Percentiles rank a stretch among this genome's conserved stretches.
Conservation (phyloP, 805 yeast genomes). For the Ogataea paraovalis region DNA sequence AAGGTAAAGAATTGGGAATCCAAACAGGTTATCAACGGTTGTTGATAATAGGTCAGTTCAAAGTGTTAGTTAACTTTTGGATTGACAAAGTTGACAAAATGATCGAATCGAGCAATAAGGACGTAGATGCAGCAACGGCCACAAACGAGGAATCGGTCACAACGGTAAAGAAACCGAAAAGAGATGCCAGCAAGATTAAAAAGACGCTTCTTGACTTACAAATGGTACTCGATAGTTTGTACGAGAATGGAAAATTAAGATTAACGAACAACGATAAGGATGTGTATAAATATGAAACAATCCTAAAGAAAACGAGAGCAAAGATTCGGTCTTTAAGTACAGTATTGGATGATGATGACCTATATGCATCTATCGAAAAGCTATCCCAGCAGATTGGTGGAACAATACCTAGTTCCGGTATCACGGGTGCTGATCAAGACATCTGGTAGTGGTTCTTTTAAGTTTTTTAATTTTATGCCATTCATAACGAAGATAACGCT, state of each 20-base stretch:
- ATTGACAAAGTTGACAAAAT: conserved; percentile 17
- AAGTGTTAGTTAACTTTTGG: conserved; percentile 45
- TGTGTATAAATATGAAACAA: conserved; percentile 26
- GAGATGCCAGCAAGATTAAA: conserved; percentile 15
- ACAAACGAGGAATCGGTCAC: background rate
- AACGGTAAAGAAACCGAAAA: conserved; percentile 12
- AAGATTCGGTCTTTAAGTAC: conserved; percentile 27
- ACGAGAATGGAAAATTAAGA: conserved; percentile 15
- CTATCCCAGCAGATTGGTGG: conserved; percentile 23
- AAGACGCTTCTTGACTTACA: conserved; percentile 15
- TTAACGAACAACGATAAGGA: conserved; percentile 26
- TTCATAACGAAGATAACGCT: conserved; percentile 1
- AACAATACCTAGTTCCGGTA: conserved; percentile 20
- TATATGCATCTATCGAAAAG: conserved; percentile 20
- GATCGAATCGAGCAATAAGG: background rate
- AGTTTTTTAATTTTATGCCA: no score
- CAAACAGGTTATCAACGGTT: conserved; percentile 75
- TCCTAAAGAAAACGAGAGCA: conserved; percentile 23
- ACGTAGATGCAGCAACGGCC: background rate
- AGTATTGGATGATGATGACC: conserved; percentile 20
- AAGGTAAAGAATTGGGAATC: conserved; percentile 82
- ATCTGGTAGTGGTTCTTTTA: conserved; percentile 30
- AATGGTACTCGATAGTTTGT: conserved; percentile 19
- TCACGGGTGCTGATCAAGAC: conserved; percentile 23
- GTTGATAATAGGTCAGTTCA: conserved; percentile 64